Percentiles rank a stretch among this genome's conserved stretches.
phyloP scores from a whole-genome alignment of 2,329 filamentous ascomycete genomes.

The Aureobasidium uvarum region DNA sequence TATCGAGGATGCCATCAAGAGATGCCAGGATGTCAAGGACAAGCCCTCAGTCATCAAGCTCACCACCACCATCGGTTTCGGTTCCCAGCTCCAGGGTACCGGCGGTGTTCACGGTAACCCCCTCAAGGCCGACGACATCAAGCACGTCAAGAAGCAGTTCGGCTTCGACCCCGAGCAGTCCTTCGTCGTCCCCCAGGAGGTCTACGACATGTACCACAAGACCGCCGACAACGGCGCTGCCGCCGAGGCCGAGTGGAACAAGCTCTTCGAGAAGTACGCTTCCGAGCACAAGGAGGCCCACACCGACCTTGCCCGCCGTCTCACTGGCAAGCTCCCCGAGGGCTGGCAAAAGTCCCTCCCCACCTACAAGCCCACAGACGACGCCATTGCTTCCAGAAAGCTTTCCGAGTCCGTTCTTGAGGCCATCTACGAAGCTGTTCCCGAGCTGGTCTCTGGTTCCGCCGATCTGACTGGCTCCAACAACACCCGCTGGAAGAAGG shows the following conservation, averaged over 20 bases:
- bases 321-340: constrained; percentile 80
- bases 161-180: constrained; percentile 93
- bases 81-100: constrained; percentile 89
- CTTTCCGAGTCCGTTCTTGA: constrained; percentile 90
- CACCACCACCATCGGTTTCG: constrained; percentile 95
- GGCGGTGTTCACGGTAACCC: constrained; percentile 95
- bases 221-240: constrained; percentile 82
- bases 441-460: constrained; percentile 92
- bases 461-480: constrained; percentile 98
- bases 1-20: constrained; percentile 85
- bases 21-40: constrained; percentile 83
- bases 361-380: constrained; percentile 80
- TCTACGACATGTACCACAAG: constrained; percentile 88
- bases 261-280: constrained; percentile 83
- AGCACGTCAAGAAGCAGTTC: constrained; percentile 91
- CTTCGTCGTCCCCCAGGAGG: constrained; percentile 90
- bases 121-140: constrained; percentile 90
- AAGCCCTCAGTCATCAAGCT: constrained; percentile 98
- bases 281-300: constrained; percentile 74
- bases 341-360: constrained; percentile 96
- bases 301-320: constrained; percentile 77
- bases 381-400: constrained; percentile 89
- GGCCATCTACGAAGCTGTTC: constrained; percentile 78
- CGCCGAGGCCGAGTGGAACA: constrained; percentile 91
- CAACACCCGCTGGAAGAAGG: constrained; percentile 96